Percentiles rank a stretch among this genome's conserved stretches.
These are phyloP conservation scores for Alternaria arbusti DNA, from an alignment of 2,329 filamentous ascomycete species.

Conservation along the genomic window DNA sequence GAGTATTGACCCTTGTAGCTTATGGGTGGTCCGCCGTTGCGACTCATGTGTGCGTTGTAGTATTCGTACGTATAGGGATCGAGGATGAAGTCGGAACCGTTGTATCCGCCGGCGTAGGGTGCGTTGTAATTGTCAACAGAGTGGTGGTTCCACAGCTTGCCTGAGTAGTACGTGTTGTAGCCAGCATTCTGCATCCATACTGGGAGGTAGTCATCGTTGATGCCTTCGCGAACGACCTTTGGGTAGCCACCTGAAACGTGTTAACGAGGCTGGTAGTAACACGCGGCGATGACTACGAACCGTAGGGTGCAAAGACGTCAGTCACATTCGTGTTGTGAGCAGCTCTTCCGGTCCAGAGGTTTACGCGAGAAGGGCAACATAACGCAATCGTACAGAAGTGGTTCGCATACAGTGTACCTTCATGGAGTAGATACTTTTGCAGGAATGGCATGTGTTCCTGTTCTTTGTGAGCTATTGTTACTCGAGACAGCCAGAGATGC, in stretches of 20 bases:
- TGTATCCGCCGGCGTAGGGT: constrained; percentile 65
- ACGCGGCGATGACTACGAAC: background rate
- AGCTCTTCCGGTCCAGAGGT: background rate
- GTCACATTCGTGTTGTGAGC: background rate
- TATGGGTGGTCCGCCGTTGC: constrained; percentile 62
- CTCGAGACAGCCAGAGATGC: rapidly evolving
- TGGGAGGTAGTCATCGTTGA: constrained; percentile 70
- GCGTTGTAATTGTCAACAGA: constrained; percentile 65
- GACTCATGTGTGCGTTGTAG: constrained; percentile 67
- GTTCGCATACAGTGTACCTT: background rate
- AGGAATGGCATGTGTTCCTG: background rate
- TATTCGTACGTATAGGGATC: constrained; percentile 69
- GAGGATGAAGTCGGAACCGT: constrained; percentile 63
- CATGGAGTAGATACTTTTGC: background rate
- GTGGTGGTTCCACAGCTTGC: constrained; percentile 72
- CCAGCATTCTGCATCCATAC: constrained; percentile 70
- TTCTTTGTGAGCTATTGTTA: background rate
- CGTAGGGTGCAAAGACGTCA: background rate
- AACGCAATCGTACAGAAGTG: background rate
- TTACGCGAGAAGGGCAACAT: background rate
- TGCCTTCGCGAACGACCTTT: constrained; percentile 68
- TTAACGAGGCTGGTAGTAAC: background rate
- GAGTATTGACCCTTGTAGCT: constrained; percentile 62
- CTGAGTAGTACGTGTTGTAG: constrained; percentile 73
- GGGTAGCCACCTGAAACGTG: constrained; percentile 61